phyloP scores from a whole-genome alignment of 495 filamentous ascomycete species.

The Penicillium arizonense region DNA sequence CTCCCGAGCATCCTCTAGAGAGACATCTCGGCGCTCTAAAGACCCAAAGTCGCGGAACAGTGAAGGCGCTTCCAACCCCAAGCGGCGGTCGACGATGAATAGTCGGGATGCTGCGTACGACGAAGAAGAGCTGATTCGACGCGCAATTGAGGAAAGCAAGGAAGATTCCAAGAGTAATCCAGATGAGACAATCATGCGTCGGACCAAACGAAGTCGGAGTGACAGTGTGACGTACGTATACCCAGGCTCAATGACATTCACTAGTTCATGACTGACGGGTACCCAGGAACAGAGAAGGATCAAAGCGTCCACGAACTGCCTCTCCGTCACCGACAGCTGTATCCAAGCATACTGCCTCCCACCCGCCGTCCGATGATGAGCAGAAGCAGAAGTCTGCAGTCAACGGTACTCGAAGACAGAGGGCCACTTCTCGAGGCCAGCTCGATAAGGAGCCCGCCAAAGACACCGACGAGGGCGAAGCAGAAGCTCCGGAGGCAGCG shows the following conservation, averaged over 20 bases:
- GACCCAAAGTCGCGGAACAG: slow-evolving; percentile 48
- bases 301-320: slow-evolving; percentile 71
- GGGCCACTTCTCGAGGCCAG: slow-evolving; percentile 63
- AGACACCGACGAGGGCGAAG: slow-evolving; percentile 63
- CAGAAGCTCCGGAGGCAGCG: slow-evolving; percentile 65
- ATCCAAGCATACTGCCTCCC: slow-evolving; percentile 48
- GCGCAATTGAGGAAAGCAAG: slow-evolving; percentile 94
- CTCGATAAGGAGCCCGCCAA: slow-evolving; percentile 66
- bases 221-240: slow-evolving; percentile 86
- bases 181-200: slow-evolving; percentile 51
- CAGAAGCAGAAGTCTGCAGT: slow-evolving; percentile 40
- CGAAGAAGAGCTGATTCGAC: slow-evolving; percentile 84
- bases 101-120: slow-evolving; percentile 94
- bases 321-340: slow-evolving; percentile 66
- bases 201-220: slow-evolving; percentile 81
- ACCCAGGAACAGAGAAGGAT: slow-evolving; percentile 51
- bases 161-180: slow-evolving; percentile 54
- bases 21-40: slow-evolving; percentile 46
- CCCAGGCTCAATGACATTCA: slow-evolving; percentile 1
- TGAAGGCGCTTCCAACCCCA: slow-evolving; percentile 50
- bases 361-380: slow-evolving; percentile 72
- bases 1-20: slow-evolving; percentile 44
- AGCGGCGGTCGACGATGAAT: slow-evolving; percentile 96
- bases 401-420: slow-evolving; percentile 62
- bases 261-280: slow-evolving; percentile 19